Base-by-base conservation (phyloP, 257 asterid species). In the Solanum chiquidenum region DNA sequence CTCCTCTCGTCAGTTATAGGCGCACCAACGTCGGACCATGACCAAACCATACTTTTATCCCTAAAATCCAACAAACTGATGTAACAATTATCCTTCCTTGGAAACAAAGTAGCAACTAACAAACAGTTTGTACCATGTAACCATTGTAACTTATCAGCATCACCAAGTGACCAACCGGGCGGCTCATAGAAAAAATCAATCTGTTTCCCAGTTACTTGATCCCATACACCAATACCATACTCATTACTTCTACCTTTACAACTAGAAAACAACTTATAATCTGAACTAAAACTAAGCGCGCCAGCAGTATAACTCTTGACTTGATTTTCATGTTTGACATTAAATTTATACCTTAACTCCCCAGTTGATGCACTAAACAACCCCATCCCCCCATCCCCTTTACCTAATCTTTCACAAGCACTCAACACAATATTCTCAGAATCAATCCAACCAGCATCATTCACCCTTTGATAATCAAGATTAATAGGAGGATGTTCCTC, bases 191-290 rank as follows among this genome's bases (percentile, higher is more conserved):
- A 96, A 58, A 96, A 95, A 87, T 96, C 99, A 9, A 91, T 90
- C 88, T 95, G 98, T 82, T 95, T 91, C 2, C 99, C 99, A 2
- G 95, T 93, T 7, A 92, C 92, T 83, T 92, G 98, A 74, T 96
- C 99, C 99, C 99, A 96, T 40, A 94, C 96, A 55, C 98, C 99
- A 86, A 96, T 91, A 4, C 98, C 99, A 89, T 96, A 94, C 88
- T 96, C 99, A 86, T 95, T 94, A 55, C 95, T 93, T 88, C 99
- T 92, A 27, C 99, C 98, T 92, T 90, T 96, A 88, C 98, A 96
- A 86, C 99, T 95, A 34, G 98, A 94, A 68, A 95, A 96, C 93
- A 96, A 69, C 91, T 94, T 96, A 75, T 92, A 89, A 91, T 95
- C 95, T n/a, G 93, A 89, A 77, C 89, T 92, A 73, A 92, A 90